phyloP scores from a whole-genome alignment of 768 basidiomycete genomes.

The Boletus reticuloceps region DNA sequence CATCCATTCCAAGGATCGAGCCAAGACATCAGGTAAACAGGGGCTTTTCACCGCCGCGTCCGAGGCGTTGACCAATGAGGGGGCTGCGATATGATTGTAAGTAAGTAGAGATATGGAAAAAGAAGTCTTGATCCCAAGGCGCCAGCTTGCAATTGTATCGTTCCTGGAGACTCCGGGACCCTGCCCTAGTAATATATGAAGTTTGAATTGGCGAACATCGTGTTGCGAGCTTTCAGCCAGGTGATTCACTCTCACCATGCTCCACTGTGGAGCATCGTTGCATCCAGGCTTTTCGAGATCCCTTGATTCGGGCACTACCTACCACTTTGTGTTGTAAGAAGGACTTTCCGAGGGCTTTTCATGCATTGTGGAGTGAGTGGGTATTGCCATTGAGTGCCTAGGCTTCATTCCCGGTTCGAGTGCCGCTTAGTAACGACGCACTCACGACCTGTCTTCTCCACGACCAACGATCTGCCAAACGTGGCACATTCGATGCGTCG shows the following conservation, averaged over 20 bases:
- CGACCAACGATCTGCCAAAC: slow-evolving; percentile 5
- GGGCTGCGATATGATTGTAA: slow-evolving; percentile 10
- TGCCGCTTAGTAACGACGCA: background rate
- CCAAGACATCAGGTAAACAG: slow-evolving; percentile 4
- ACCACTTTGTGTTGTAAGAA: background rate
- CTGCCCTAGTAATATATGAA: slow-evolving; percentile 11
- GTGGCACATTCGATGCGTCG: background rate
- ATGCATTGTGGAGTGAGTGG: slow-evolving; percentile 18
- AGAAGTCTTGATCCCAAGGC: slow-evolving; percentile 4
- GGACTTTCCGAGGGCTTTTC: background rate
- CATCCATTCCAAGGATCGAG: slow-evolving; percentile 2
- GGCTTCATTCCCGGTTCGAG: background rate
- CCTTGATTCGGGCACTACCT: background rate
- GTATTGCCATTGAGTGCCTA: slow-evolving; percentile 1
- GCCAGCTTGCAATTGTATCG: background rate
- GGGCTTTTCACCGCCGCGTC: slow-evolving; percentile 7
- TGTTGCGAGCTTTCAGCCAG: slow-evolving; percentile 8
- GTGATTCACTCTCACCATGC: background rate
- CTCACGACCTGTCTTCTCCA: slow-evolving; percentile 6
- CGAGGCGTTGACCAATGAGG: slow-evolving; percentile 18
- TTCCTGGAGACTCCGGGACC: slow-evolving; percentile 17
- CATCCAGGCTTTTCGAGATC: background rate
- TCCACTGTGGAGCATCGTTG: background rate
- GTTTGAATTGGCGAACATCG: background rate
- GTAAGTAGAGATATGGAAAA: slow-evolving; percentile 5